Conservation (phyloP, 768 basidiomycete species). For the Phlegmacium glaucopus region DNA sequence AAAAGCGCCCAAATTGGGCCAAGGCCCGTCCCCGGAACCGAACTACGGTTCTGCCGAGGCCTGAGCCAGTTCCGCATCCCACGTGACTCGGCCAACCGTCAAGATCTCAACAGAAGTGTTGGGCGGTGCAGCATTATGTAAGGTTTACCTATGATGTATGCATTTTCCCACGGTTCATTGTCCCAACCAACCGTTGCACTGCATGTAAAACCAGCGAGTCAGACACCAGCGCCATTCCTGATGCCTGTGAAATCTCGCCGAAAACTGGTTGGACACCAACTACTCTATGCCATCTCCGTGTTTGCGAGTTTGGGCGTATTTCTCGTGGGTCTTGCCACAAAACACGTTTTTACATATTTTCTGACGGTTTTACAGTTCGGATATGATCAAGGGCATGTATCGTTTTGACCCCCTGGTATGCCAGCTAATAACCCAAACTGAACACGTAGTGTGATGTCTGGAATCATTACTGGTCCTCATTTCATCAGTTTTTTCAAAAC, state of each 20-base stretch:
- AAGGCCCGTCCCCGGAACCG: too few relatives aligned
- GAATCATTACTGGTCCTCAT: conserved; percentile 85
- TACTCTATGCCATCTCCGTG: conserved; percentile 72
- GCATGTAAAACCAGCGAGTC: too few relatives aligned
- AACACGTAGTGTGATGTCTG: conserved; percentile 73
- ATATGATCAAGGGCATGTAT: conserved; percentile 44
- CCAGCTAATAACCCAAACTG: neutral
- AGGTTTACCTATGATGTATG: too few relatives aligned
- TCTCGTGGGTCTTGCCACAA: conserved; percentile 45
- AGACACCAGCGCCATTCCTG: too few relatives aligned
- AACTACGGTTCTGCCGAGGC: too few relatives aligned
- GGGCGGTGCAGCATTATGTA: too few relatives aligned
- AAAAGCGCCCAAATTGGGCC: too few relatives aligned
- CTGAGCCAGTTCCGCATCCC: too few relatives aligned
- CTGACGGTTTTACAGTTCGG: conserved; percentile 52
- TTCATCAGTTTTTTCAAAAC: conserved; percentile 80
- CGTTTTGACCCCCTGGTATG: neutral
- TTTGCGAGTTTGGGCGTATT: conserved; percentile 83
- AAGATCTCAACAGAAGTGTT: too few relatives aligned
- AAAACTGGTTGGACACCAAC: conserved; percentile 67
- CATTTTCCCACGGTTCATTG: too few relatives aligned
- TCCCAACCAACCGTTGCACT: too few relatives aligned
- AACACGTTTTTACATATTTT: neutral
- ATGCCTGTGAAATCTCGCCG: conserved; percentile 19
- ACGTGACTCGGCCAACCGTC: too few relatives aligned